A percentile compares a stretch with the other conserved stretches of the same genome.
phyloP scores from a whole-genome alignment of 2,329 filamentous ascomycete species.

The Colletotrichum tabaci region DNA sequence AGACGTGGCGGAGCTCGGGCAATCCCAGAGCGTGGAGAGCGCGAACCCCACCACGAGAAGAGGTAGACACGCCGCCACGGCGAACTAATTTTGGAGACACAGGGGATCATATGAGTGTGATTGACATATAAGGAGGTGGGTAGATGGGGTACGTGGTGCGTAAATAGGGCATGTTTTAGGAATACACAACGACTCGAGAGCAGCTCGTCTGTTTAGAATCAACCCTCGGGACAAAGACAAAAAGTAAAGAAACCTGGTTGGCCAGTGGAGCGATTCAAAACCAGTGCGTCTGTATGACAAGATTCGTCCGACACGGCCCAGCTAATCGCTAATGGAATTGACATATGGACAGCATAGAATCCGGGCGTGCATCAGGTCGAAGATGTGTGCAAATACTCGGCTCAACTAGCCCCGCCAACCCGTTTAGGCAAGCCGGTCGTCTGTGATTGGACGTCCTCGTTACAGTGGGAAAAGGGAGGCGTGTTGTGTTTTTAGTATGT shows the following conservation, averaged over 20 bases:
- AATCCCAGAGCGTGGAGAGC: neutral
- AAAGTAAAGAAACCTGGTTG: neutral
- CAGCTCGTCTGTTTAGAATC: no score
- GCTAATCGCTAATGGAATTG: neutral
- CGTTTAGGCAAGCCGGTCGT: constrained; percentile 5
- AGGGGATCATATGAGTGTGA: no score
- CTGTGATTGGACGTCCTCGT: constrained; percentile 1
- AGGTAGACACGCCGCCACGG: constrained; percentile 2
- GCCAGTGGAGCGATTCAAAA: neutral
- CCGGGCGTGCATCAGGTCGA: neutral
- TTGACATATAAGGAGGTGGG: neutral
- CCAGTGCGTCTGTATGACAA: no score
- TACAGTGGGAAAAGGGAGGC: neutral
- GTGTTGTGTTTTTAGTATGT: neutral
- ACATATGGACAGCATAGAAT: neutral
- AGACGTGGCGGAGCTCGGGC: constrained; percentile 53
- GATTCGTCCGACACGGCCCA: neutral
- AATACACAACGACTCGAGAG: neutral
- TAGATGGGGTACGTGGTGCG: neutral
- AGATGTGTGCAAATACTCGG: neutral
- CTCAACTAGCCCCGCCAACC: constrained; percentile 8
- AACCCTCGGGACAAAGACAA: no score
- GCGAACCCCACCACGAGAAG: constrained; percentile 6
- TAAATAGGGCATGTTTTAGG: neutral
- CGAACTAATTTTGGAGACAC: neutral